Evolutionary conservation across 805 yeast genomes (phyloP), one percentile per base, ranked within the genome.

Genomic region (Candida vartiovaarae): DNA sequence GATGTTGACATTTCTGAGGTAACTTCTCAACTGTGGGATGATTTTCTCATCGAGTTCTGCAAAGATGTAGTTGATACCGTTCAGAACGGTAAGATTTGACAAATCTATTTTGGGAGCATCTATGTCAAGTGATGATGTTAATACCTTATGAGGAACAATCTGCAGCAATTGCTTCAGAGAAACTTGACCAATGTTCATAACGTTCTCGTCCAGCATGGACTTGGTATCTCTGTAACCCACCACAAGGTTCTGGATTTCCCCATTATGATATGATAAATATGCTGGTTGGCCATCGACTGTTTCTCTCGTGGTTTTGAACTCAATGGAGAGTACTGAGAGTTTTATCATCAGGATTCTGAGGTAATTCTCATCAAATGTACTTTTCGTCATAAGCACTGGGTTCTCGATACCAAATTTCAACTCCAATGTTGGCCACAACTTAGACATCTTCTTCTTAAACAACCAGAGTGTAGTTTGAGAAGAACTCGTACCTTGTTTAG

Each of bases 361-460:
- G 33, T 59, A 60, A 32, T 63, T 33, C 3, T 61, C 51, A n/a
- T 63, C 55, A 39, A 57, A 52, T 1, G 47, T 48, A 44, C 64
- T 62, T 29, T 63, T 65, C 6, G 66, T 40, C 36, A 67, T 54
- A 20, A 67, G 6, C 20, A 61, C 60, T 2, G 72, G 63, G 47
- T 69, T 72, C 45, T 69, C 74, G 11, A 68, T 41, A 0, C 66
- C 68, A 11, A 68, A 39, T 45, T 65, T 68, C 4, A 66, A 34
- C 34, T 60, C 62, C 20, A 68, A 35, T 10, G 54, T 36, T 0
- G 74, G 74, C 45, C 68, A 55, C 25, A 66, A 41, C 20, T 55
- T 52, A 3, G 47, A 42, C 8, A 48, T 42, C 29, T 38, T 48
- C 26, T 48, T 50, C 11, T 49, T n/a, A n/a, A 55, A 40, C 3